phyloP scores from a whole-genome alignment of 306 rosid genomes.

The Sechiopsis laciniata region DNA sequence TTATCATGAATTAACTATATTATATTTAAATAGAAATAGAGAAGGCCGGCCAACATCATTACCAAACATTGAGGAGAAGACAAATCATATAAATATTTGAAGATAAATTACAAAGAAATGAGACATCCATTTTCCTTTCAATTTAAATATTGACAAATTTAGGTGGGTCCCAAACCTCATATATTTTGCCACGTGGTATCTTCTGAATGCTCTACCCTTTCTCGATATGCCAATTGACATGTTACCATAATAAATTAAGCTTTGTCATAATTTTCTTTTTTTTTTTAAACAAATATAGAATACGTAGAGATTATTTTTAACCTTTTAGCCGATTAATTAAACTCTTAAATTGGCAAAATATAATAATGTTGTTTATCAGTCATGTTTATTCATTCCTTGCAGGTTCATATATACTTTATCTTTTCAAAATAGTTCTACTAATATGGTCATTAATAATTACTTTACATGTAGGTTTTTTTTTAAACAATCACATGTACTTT shows the following conservation, averaged over 20 bases:
- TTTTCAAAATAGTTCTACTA: too few relatives aligned
- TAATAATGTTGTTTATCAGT: too few relatives aligned
- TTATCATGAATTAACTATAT: background rate
- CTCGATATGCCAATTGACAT: slow-evolving; percentile 10
- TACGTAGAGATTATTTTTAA: background rate
- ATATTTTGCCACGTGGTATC: background rate
- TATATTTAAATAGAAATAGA: background rate
- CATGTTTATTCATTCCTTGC: too few relatives aligned
- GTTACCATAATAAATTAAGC: slow-evolving; percentile 8
- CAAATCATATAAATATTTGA: slow-evolving; percentile 15
- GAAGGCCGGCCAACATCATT: slow-evolving; percentile 19
- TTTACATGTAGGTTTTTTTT: too few relatives aligned
- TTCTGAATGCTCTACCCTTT: background rate
- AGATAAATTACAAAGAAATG: slow-evolving; percentile 4
- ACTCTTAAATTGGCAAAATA: too few relatives aligned
- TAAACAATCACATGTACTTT: too few relatives aligned
- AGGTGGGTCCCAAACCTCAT: background rate
- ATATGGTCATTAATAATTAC: too few relatives aligned
- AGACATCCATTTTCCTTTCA: slow-evolving; percentile 16
- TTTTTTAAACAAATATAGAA: too few relatives aligned
- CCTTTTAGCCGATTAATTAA: too few relatives aligned
- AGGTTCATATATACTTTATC: too few relatives aligned
- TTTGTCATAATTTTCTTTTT: background rate
- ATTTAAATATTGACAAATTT: background rate
- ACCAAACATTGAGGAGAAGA: slow-evolving; percentile 3